These are phyloP conservation scores for Nannochloropsis salina DNA, from an alignment of 108 stramenopile genomes.

Conservation along the genomic window DNA sequence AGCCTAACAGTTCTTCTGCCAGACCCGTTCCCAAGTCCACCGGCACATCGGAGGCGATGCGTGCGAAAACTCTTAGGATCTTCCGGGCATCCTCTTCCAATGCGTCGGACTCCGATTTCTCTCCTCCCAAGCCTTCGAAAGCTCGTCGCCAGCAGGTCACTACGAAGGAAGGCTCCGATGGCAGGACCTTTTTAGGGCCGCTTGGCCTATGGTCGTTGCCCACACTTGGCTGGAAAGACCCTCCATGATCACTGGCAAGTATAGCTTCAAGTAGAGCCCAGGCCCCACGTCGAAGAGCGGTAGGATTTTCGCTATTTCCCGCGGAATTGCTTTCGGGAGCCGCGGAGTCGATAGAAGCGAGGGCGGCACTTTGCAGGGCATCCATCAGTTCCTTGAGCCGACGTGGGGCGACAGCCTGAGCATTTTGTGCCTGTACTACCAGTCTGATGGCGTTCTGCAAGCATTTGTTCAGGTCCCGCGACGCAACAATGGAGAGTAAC, in stretches of 20 bases:
- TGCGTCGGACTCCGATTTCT: conserved; percentile 22
- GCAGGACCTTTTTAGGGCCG: not conserved
- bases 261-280: conserved; percentile 33
- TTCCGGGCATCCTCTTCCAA: conserved; percentile 28
- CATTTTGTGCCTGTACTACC: not conserved
- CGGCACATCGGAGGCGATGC: conserved; percentile 28
- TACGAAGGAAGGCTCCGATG: conserved; percentile 38
- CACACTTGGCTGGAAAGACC: not conserved
- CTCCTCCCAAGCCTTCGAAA: not conserved
- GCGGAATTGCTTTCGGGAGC: not conserved
- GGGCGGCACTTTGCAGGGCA: not conserved
- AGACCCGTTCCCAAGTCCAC: conserved; percentile 28
- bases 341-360: not conserved
- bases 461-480: conserved; percentile 36
- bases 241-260: not conserved
- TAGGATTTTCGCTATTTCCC: not conserved
- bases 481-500: conserved; percentile 26
- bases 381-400: conserved; percentile 17
- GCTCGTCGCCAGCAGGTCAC: conserved; percentile 36
- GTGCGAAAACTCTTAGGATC: conserved; percentile 32
- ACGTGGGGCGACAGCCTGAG: not conserved
- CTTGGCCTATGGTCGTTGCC: not conserved
- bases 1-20: conserved; percentile 31
- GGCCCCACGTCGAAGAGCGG: conserved; percentile 26
- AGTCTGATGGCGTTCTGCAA: conserved; percentile 17